Evolutionary conservation across 768 basidiomycete genomes (phyloP).

Genomic region (Rubroboletus satanas): DNA sequence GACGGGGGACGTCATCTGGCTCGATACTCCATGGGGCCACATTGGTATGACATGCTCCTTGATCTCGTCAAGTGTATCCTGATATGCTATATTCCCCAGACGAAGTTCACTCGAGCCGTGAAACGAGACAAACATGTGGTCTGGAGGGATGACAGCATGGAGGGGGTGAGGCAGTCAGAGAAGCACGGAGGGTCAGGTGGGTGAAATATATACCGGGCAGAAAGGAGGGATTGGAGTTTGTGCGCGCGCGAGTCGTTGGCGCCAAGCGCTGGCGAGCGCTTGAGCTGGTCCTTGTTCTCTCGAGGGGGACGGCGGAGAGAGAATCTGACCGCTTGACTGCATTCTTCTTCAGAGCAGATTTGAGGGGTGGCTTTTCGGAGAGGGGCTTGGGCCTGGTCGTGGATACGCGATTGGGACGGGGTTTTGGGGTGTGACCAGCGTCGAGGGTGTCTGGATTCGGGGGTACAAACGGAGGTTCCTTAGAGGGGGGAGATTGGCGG

Average conservation of each 20-base stretch:
- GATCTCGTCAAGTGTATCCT: slow-evolving; percentile 57
- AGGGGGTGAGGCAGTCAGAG: slow-evolving; percentile 21
- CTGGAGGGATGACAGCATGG: slow-evolving; percentile 37
- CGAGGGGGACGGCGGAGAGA: slow-evolving; percentile 25
- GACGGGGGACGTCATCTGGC: slow-evolving; percentile 35
- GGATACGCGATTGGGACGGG: slow-evolving; percentile 35
- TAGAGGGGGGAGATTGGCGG: slow-evolving; percentile 18
- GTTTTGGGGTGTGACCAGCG: slow-evolving; percentile 24
- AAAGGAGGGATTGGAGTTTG: slow-evolving; percentile 36
- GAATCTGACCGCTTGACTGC: slow-evolving; percentile 25
- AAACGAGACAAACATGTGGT: slow-evolving; percentile 71
- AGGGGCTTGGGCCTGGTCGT: slow-evolving; percentile 22
- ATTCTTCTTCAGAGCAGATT: slow-evolving; percentile 57
- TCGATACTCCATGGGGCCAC: slow-evolving; percentile 64
- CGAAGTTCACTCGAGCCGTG: slow-evolving; percentile 61
- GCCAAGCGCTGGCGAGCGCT: slow-evolving; percentile 30
- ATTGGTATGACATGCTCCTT: slow-evolving; percentile 51
- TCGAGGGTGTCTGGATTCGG: slow-evolving; percentile 20
- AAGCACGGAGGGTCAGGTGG: slow-evolving; percentile 6
- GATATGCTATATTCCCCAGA: slow-evolving; percentile 42
- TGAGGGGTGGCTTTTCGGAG: slow-evolving; percentile 39
- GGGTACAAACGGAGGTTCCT: slow-evolving; percentile 24
- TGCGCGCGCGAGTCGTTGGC: slow-evolving; percentile 33
- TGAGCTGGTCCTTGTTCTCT: slow-evolving; percentile 44
- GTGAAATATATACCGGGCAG: slow-evolving; percentile 23